phyloP scores from a whole-genome alignment of 2,329 filamentous ascomycete species.

The Alternaria conjuncta region DNA sequence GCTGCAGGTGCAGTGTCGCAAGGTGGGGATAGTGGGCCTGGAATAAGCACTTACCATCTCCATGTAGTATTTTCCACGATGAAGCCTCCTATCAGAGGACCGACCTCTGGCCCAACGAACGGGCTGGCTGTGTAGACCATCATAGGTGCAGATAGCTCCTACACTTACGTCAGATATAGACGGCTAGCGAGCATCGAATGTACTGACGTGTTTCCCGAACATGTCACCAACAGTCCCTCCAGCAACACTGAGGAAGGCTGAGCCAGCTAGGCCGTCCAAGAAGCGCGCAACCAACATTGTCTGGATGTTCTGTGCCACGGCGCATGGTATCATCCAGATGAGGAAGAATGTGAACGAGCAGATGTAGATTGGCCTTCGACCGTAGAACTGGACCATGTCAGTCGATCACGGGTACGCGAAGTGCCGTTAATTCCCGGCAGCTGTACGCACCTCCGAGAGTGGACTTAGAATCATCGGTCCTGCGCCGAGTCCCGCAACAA shows the following conservation, averaged over 20 bases:
- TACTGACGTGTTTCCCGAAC: conserved; percentile 45
- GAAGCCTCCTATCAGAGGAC: conserved; percentile 74
- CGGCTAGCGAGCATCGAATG: not conserved
- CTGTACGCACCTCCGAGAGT: conserved; percentile 53
- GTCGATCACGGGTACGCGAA: not conserved
- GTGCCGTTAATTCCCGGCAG: not conserved
- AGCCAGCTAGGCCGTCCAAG: conserved; percentile 74
- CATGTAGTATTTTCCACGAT: conserved; percentile 78
- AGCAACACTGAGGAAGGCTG: conserved; percentile 70
- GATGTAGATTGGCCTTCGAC: conserved; percentile 81
- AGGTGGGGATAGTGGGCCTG: conserved; percentile 10
- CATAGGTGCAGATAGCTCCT: conserved; percentile 79
- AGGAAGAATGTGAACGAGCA: conserved; percentile 75
- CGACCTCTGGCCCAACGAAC: conserved; percentile 64
- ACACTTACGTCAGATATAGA: conserved; percentile 12
- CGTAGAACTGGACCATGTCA: conserved; percentile 68
- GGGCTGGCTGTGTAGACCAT: conserved; percentile 67
- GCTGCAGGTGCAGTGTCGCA: conserved; percentile 8
- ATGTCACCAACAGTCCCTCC: conserved; percentile 83
- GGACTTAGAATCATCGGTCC: conserved; percentile 65
- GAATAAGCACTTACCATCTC: conserved; percentile 49
- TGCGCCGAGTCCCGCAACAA: conserved; percentile 75
- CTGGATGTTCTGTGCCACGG: conserved; percentile 79
- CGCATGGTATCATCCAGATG: conserved; percentile 81
- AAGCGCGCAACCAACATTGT: conserved; percentile 82